Evolutionary conservation across 768 basidiomycete genomes (phyloP), one percentile per base, ranked within the genome.

Genomic region (Mycena galericulata): DNA sequence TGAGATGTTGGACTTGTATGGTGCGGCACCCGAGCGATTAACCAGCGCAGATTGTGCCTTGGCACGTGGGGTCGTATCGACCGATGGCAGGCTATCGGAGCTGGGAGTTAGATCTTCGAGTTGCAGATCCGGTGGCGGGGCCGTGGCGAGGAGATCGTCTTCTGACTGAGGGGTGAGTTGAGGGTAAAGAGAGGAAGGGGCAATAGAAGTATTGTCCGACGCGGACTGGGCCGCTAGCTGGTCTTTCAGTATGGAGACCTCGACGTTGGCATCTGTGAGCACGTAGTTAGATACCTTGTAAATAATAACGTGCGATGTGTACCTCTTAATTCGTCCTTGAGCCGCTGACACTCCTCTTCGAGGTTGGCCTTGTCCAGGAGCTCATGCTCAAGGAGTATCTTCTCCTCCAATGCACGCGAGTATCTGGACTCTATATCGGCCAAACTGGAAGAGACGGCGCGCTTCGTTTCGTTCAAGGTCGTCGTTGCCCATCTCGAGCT

Each of bases 401-500:
- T 99, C 82, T 99, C 96, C 79, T 99, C 98, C 36, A 99, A 83
- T 1, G 92, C 93, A 59, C 91, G 88, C 66, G 96, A 90, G 81
- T 99, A 97, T 78, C 92, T 95, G 72, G 88, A 84, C 81, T 98
- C 96, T 74, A 95, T 84, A 76, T 94, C 93, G 5, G 92, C 92
- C 73, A 97, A 80, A 73, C 88, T 93, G 54, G 92, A 94, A 11
- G 92, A 88, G 45, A 94, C 92, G 56, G 93, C 93, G 30, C 98
- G 89, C 76, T n/a, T 98, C 97, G 78, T 93, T 97, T 69, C 96
- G 87, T 77, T 99, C 98, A 65, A 99, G 85, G 81, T 99, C 97
- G 75, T 99, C 98, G 75, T 98, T 98, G 51, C 97, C 97, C 89
- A 99, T 93, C 81, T 99, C 97, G 32, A 98, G 84, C 78, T 98